Evolutionary conservation across 2,329 filamentous ascomycete genomes (phyloP), one percentile per base, ranked within the genome.

Genomic region (Neurospora sp.): DNA sequence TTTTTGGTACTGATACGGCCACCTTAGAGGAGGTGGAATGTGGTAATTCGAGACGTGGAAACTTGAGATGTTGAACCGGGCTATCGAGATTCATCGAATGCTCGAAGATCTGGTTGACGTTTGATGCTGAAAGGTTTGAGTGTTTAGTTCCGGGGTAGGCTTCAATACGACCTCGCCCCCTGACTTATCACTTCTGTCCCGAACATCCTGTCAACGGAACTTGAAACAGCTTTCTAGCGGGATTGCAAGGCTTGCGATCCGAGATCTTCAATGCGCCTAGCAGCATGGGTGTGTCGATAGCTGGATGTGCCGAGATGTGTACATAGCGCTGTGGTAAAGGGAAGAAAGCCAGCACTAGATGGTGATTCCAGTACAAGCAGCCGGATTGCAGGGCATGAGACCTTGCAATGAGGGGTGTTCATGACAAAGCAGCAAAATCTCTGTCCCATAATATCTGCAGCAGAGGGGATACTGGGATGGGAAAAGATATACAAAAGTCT

Each of bases 1-100:
- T 23, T 23, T 67, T 70, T 70, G 67, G 66, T 66, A 68, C 37
- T 66, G 15, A 17, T 12, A 65, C 43, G 57, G 28, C 40, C 12
- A 39, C 38, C 17, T 28, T 36, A 57, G 57, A 37, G 57, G 57
- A 37, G 43, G 10, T 19, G 19, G 43, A 5, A 52, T 52, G 10
- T 52, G 43, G 43, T 12, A 52, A 33, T 33, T 33, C 17, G 3
- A 62, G 23, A 33, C 52, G 3, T 17, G 8, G 28, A 17, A 36
- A 36, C 6, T 15, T 62, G 6, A 10, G 15, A 33, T 4, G 0
- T 62, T 3, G 4, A 17, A 36, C 52, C 6, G 1, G 3, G 15
- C 10, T 10, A 36, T n/a, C 52, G 2, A 33, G 0, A 36, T n/a
- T 8, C 52, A n/a, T 17, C 15, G 12, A 46, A 46, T 11, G 10